Percentiles rank a stretch among this genome's conserved stretches.
Conservation (phyloP, 257 asterid species). For the Ajuga chamaepitys region DNA sequence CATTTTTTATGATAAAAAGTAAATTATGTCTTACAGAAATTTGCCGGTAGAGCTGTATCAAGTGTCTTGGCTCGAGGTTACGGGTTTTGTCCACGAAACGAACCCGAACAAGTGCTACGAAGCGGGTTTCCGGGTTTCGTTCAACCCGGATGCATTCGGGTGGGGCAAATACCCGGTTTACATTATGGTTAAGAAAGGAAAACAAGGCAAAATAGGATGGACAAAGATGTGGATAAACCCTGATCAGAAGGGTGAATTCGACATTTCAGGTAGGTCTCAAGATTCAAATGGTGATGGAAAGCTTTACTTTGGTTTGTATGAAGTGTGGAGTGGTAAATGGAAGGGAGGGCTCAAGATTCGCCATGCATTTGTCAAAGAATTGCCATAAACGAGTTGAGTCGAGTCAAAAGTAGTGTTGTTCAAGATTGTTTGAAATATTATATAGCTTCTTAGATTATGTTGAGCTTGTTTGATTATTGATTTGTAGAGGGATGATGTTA, state of each 20-base stretch:
- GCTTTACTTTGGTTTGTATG: constrained; percentile 40
- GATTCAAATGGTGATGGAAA: background rate
- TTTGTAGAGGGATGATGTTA: too few relatives aligned
- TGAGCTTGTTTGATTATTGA: too few relatives aligned
- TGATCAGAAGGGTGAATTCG: background rate
- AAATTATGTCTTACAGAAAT: background rate
- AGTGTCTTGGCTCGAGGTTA: constrained; percentile 56
- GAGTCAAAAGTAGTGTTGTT: too few relatives aligned
- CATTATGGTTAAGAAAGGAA: constrained; percentile 45
- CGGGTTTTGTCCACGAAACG: constrained; percentile 14
- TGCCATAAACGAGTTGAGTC: background rate
- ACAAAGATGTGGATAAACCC: constrained; percentile 8
- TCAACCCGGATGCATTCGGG: constrained; percentile 46
- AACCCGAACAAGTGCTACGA: constrained; percentile 25
- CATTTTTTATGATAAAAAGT: too few relatives aligned
- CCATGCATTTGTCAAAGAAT: constrained; percentile 21
- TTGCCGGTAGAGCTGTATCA: constrained; percentile 30
- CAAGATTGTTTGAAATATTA: too few relatives aligned
- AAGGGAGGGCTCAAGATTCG: constrained; percentile 49
- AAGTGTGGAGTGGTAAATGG: constrained; percentile 60
- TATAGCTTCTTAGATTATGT: too few relatives aligned
- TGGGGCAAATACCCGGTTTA: constrained; percentile 39
- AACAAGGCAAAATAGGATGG: constrained; percentile 18
- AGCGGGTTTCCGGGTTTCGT: constrained; percentile 29
- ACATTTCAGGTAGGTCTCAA: background rate